Evolutionary conservation across 768 basidiomycete genomes (phyloP).

Genomic region (Coprinopsis strossmayeri): DNA sequence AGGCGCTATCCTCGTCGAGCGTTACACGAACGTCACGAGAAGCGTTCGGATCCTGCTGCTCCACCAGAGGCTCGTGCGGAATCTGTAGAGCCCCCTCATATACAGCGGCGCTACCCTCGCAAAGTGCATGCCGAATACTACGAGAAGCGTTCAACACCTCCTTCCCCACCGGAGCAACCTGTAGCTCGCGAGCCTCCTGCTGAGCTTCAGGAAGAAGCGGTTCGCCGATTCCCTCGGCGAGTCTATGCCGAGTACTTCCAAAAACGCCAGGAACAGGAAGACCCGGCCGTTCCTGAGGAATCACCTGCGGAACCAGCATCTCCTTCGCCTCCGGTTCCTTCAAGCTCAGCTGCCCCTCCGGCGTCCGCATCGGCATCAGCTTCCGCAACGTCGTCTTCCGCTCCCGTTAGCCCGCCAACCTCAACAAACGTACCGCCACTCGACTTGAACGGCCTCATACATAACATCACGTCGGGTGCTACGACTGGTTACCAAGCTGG

Average conservation of each 20-base stretch:
- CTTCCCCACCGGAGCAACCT: not conserved
- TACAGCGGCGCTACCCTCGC: slow-evolving; percentile 6
- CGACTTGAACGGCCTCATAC: not conserved
- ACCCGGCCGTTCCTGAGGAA: not conserved
- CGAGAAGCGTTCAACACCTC: slow-evolving; percentile 1
- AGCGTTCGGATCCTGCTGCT: slow-evolving; percentile 5
- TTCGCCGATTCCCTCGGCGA: slow-evolving; percentile 8
- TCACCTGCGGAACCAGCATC: not conserved
- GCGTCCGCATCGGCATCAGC: slow-evolving; percentile 1
- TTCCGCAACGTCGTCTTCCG: too few relatives aligned
- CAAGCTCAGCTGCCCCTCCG: not conserved
- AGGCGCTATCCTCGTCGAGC: slow-evolving; percentile 6
- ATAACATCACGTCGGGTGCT: not conserved
- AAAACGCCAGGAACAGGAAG: slow-evolving; percentile 7
- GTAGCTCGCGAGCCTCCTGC: slow-evolving; percentile 4
- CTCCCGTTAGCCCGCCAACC: too few relatives aligned
- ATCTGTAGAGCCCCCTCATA: not conserved
- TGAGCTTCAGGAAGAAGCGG: not conserved
- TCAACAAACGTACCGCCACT: too few relatives aligned
- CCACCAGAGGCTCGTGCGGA: slow-evolving; percentile 5
- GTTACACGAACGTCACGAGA: not conserved
- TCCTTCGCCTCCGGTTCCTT: not conserved
- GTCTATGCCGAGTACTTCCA: slow-evolving; percentile 9
- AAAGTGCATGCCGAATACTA: not conserved
- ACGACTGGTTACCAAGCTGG: not conserved